phyloP scores from a whole-genome alignment of 768 basidiomycete species.

The Russula emetica region DNA sequence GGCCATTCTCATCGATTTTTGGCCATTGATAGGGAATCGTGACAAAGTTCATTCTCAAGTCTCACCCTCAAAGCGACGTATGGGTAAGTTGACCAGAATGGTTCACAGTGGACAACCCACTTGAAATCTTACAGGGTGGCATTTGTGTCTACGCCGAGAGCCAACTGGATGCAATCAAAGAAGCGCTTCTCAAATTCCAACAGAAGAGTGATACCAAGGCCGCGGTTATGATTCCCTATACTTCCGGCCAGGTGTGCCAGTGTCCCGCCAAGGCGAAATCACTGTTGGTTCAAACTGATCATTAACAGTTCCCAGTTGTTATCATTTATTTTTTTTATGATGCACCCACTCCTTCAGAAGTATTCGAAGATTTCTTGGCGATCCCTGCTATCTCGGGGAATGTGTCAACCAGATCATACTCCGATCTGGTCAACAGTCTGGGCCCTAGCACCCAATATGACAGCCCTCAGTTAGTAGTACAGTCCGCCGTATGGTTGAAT shows the following conservation, averaged over 20 bases:
- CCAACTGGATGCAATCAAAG: conserved; percentile 5
- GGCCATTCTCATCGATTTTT: not conserved
- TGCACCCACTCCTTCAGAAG: conserved; percentile 18
- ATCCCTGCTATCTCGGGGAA: not conserved
- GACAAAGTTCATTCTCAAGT: conserved; percentile 29
- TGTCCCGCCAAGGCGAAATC: not conserved
- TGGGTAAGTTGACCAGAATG: conserved; percentile 2
- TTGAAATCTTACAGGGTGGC: not conserved
- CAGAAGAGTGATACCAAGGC: conserved; percentile 14
- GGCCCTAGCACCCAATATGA: too few relatives aligned
- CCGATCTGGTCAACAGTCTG: conserved; percentile 21
- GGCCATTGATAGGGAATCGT: conserved; percentile 9
- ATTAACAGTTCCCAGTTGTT: not conserved
- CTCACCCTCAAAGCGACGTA: conserved; percentile 30
- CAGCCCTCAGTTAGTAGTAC: not conserved
- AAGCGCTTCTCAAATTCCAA: conserved; percentile 6
- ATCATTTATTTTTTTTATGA: conserved; percentile 25
- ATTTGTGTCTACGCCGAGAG: not conserved
- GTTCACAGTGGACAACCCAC: not conserved
- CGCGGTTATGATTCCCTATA: not conserved
- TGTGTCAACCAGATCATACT: conserved; percentile 11
- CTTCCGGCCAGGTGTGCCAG: not conserved
- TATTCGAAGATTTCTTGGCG: conserved; percentile 27
- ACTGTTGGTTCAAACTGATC: not conserved
- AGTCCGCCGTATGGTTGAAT: too few relatives aligned